Conservation (phyloP, 345 rosid genomes). For the Psidium friedrichsthalianum region DNA sequence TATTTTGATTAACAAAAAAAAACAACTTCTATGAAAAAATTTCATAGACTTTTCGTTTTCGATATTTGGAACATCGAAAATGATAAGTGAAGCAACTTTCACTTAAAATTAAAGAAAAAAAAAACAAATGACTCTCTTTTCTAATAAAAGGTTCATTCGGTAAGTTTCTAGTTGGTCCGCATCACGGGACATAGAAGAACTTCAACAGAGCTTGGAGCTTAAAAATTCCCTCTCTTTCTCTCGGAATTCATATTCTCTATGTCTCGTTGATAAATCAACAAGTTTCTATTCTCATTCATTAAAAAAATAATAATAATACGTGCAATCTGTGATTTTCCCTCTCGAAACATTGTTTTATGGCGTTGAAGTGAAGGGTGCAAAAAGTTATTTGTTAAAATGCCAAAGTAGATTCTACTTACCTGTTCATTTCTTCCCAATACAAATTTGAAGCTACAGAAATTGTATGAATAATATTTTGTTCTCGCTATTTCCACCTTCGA, state of each 20-base stretch:
- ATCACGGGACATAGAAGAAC: neutral
- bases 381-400: neutral
- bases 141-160: neutral
- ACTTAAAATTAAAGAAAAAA: neutral
- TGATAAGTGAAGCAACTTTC: accelerated
- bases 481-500: accelerated
- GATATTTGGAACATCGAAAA: neutral
- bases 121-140: neutral
- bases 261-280: neutral
- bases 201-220: neutral
- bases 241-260: neutral
- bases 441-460: neutral
- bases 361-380: neutral
- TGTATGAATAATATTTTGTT: neutral
- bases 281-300: neutral
- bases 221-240: accelerated
- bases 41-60: neutral
- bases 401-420: neutral
- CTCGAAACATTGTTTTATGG: neutral
- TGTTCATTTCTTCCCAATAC: neutral
- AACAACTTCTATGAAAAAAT: neutral
- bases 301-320: accelerated
- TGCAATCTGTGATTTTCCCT: neutral
- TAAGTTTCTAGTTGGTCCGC: neutral
- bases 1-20: neutral